Base-by-base conservation (phyloP, 306 rosid genomes). In the Glycine soja region DNA sequence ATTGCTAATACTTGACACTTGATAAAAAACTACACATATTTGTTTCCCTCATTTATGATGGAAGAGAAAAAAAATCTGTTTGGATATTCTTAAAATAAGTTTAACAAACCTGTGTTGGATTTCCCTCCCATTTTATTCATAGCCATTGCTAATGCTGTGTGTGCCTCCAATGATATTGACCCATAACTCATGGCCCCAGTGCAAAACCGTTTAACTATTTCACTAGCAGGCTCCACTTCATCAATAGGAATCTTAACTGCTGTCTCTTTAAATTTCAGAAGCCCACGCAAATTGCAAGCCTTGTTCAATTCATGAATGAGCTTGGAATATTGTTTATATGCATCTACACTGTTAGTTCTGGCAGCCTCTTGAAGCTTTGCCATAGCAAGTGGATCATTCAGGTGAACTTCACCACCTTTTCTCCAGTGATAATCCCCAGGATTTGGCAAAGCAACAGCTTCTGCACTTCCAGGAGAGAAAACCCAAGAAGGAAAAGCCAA, bases 111-210 rank as follows among this genome's bases (percentile, higher is more conserved):
- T 91, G 99, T 96, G 81, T 96, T 96, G 11, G 99, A 96, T 83
- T 96, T 96, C 84, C 99, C 99, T 54, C 99, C 98, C 80, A 96
- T 83, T 85, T 43, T 91, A 84, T 96, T 96, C 99, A 96, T 93
- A 61, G 99, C 99, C 53, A 88, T 81, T 69, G 99, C 99, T 78
- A 96, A 85, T 6, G 99, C 76, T 32, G 97, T 72, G 88, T 96
- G 99, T 6, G 99, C 97, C 91, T 96, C 99, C 90, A 96, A 74
- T 6, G 99, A 96, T 83, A 96, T 93, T 12, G 99, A 96, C 71
- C 99, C 99, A 81, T 96, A 96, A 92, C 99, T 96, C 99, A 96
- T 96, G 69, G 99, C 99, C 72, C 99, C 99, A 30, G 99, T 96
- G 82, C 99, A 96, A 85, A 93, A 96, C 16, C 99, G 93, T 78